Percentiles rank a stretch among this genome's conserved stretches.
Evolutionary conservation across 306 rosid genomes (phyloP).

Genomic region (Mucuna pruriens): DNA sequence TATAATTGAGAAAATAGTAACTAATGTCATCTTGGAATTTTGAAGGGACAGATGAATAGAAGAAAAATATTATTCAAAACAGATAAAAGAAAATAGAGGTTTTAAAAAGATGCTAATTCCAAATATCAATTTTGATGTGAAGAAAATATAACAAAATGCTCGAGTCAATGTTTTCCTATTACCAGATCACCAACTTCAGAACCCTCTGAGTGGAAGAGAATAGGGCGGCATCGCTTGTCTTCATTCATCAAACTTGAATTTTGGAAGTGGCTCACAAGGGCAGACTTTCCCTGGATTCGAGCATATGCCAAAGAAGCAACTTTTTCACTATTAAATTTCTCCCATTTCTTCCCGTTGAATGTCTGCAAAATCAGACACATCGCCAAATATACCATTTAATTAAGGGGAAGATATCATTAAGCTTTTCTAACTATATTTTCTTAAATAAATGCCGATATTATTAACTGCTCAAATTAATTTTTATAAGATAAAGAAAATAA

Average conservation of each 20-base stretch:
- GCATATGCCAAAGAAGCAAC: constrained; percentile 98
- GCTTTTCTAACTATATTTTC: neutral
- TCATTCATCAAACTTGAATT: constrained; percentile 99
- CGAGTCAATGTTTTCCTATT: neutral
- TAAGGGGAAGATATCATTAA: neutral
- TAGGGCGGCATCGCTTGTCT: constrained; percentile 97
- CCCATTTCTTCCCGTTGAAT: constrained; percentile 96
- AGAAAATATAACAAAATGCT: neutral
- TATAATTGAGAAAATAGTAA: neutral
- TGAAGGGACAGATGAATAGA: neutral
- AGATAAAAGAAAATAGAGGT: neutral
- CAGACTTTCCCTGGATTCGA: constrained; percentile 94
- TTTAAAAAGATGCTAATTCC: neutral
- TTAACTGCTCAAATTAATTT: constrained; percentile 26
- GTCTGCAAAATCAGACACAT: constrained; percentile 60
- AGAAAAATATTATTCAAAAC: neutral
- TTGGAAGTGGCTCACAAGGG: constrained; percentile 96
- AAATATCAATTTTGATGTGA: neutral
- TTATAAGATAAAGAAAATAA: neutral
- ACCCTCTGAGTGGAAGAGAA: constrained; percentile 90
- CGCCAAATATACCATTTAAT: neutral
- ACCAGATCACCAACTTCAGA: constrained; percentile 87
- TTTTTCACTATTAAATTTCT: constrained; percentile 97
- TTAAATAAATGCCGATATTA: constrained; percentile 13
- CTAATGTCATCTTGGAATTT: neutral